phyloP scores from a whole-genome alignment of 2,329 filamentous ascomycete genomes.

The Xylariaceae sp. region DNA sequence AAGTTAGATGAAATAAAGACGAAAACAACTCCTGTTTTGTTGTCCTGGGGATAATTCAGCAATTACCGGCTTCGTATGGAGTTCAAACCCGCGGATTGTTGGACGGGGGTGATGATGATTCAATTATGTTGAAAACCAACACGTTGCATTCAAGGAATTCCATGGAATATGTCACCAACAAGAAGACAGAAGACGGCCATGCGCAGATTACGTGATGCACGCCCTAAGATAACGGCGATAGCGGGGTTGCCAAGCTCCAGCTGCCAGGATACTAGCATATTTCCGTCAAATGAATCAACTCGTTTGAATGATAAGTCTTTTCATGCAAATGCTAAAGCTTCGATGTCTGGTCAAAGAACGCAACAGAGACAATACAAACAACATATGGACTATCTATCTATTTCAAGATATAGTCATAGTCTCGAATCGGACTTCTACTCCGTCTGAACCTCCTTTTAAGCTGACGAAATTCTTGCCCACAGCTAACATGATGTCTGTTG shows the following conservation, averaged over 20 bases:
- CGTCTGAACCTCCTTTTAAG: slow-evolving; percentile 22
- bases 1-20: not conserved
- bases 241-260: not conserved
- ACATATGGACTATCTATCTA: not conserved
- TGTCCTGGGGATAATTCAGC: not conserved
- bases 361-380: not conserved
- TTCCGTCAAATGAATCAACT: not conserved
- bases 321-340: not conserved
- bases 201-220: not conserved
- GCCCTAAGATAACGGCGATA: not conserved
- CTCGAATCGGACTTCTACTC: slow-evolving; percentile 23
- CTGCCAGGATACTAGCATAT: not conserved
- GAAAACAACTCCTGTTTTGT: not conserved
- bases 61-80: not conserved
- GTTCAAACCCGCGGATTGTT: not conserved
- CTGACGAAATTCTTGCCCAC: slow-evolving; percentile 29
- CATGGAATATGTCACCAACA: not conserved
- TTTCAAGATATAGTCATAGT: slow-evolving; percentile 19
- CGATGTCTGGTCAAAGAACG: not conserved
- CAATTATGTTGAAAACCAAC: not conserved
- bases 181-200: not conserved
- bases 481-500: slow-evolving; percentile 19
- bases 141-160: not conserved
- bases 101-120: not conserved
- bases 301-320: not conserved